These are phyloP conservation scores for Trametes punicea DNA, from an alignment of 768 basidiomycete genomes.

Conservation along the genomic window DNA sequence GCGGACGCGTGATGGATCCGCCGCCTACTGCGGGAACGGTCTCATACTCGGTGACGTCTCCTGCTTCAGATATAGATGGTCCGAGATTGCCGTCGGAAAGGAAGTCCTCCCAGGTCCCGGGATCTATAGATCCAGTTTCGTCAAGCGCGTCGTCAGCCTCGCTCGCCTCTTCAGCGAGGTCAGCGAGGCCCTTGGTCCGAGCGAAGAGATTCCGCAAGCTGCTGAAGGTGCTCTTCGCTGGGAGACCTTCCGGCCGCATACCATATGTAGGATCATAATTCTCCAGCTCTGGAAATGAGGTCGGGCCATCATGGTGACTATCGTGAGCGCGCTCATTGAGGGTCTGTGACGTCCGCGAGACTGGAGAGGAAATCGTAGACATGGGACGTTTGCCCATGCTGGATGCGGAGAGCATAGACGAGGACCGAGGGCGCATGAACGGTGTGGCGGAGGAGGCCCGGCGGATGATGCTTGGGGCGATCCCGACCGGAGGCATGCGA, in stretches of 20 bases:
- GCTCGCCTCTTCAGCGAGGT: slow-evolving; percentile 66
- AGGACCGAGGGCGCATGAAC: slow-evolving; percentile 21
- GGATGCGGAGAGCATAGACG: slow-evolving; percentile 20
- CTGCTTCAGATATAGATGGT: slow-evolving; percentile 39
- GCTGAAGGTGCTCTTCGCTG: slow-evolving; percentile 77
- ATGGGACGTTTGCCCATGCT: slow-evolving; percentile 25
- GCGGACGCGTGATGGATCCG: slow-evolving; percentile 79
- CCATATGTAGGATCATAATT: slow-evolving; percentile 97
- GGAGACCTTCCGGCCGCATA: slow-evolving; percentile 86
- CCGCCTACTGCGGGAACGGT: slow-evolving; percentile 91
- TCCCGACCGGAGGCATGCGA: slow-evolving; percentile 17
- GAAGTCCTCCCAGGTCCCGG: slow-evolving; percentile 68
- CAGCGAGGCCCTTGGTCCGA: slow-evolving; percentile 63
- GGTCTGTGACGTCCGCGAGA: slow-evolving; percentile 10
- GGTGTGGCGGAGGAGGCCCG: slow-evolving; percentile 13
- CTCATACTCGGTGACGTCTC: slow-evolving; percentile 64
- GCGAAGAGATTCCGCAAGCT: slow-evolving; percentile 73
- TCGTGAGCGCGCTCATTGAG: slow-evolving; percentile 31
- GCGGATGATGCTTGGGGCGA: slow-evolving; percentile 17
- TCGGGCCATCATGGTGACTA: slow-evolving; percentile 23
- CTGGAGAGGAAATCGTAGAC: slow-evolving; percentile 7
- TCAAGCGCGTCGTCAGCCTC: slow-evolving; percentile 44
- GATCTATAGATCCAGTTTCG: slow-evolving; percentile 53
- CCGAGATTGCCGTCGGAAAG: slow-evolving; percentile 43
- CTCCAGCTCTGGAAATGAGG: slow-evolving; percentile 62